Evolutionary conservation across 306 rosid species (phyloP), one percentile per base, ranked within the genome.

Genomic region (Casuarina cunninghamiana): DNA sequence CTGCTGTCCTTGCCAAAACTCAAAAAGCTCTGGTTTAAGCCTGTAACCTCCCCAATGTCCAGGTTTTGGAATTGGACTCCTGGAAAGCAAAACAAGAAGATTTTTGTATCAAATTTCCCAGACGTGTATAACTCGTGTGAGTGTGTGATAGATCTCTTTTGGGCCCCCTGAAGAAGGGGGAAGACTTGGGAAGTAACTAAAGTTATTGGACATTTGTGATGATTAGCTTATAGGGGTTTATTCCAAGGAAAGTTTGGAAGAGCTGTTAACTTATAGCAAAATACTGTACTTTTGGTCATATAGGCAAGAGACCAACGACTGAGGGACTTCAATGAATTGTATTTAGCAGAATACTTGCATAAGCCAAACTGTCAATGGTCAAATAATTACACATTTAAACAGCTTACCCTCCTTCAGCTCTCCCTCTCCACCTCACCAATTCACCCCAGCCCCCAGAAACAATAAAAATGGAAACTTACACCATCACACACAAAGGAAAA

Each of bases 1-100:
- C 71, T 77, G 54, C 81, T 96, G 99, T 75, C 99, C 99, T 84
- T 90, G 99, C 98, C 99, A 93, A 89, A 96, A 96, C 78, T 96
- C 98, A 78, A 90, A 93, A 73, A 84, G 81, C 83, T 82, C 86
- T 51, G 99, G 99, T 50, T 83, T 90, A 76, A 96, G 96, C 71
- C 91, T 87, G 88, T 91, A 96, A 81, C 99, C 99, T 83, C 99
- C 99, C 99, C 99, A 96, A 80, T 87, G 78, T 81, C 82, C 81
- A 53, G 99, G 98, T 76, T 91, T 91, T 50, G 99, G 96, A 78
- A 96, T 91, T 86, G 86, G 54, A 84, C 92, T 90, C 78, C 98
- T 91, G 98, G 87, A 83, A 35, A 79, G 80, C 60, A 44, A 72
- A 73, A 81, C 77, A 53, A 53, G 49, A 58, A 73, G 49, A 43